Evolutionary conservation across 2,329 filamentous ascomycete genomes (phyloP), one percentile per base, ranked within the genome.

Genomic region (Bipolaris gigantea): DNA sequence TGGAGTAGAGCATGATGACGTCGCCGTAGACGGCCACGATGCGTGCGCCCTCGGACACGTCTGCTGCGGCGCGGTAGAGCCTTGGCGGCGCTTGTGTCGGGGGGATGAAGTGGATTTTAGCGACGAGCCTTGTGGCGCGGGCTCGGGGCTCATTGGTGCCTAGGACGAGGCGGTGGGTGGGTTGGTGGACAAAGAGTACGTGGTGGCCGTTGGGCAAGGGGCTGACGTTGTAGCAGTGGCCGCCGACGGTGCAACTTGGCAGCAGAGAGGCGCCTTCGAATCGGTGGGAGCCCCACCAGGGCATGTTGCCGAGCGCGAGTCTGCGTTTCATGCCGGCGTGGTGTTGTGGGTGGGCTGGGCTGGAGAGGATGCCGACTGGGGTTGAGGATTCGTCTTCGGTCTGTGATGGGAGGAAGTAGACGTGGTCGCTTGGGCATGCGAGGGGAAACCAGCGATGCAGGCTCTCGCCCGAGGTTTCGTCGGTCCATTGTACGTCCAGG

Each of bases 171-270:
- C 78, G 70, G 9, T 79, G 80, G 1, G 78, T 82, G 10, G 71
- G 70, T 4, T 85, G 85, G 64, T 89, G 85, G 6, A 83, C 84
- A 66, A 87, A 89, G 5, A 89, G 71, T 33, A 89, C 77, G 61
- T 89, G 85, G 51, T 82, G 75, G 1, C 86, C 85, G 66, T 89
- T 87, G 56, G 83, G 86, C 35, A 89, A 69, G 3, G 87, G 86
- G 11, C 87, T 73, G 2, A 85, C 85, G 41, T 80, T 81, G 62
- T 85, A 87, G 62, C 85, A 87, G 62, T 88, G 84, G 63, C 88
- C 84, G 32, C 79, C 79, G 23, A 30, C 55, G 0, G 52, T 53
- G 16, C 50, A 46, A 2, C 34, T 52, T 13, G 56, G 38, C 2
- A 44, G 55, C 10, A 48, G 49, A 9, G 56, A 50, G 19, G 41